Evolutionary conservation across 495 filamentous ascomycete species (phyloP), one percentile per base, ranked within the genome.

Genomic region (Extremus antarcticus): DNA sequence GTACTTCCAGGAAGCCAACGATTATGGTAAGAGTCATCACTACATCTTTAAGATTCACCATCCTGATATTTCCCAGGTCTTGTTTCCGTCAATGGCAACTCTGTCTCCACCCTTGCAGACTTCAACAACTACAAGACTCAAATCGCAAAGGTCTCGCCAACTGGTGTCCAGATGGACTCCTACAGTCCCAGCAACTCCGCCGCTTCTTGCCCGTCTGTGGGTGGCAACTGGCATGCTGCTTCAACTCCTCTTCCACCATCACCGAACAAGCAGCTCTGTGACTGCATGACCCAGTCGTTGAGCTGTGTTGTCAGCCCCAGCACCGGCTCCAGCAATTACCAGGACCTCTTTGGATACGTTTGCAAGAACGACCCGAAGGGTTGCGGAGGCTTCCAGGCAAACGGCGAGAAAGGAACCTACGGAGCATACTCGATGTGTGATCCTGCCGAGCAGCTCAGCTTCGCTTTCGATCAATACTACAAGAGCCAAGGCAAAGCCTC

Each of bases 351-450:
- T 70, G 74, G 72, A 63, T 76, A 73, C 53, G 77, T 96, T 65
- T 98, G 92, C 70, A 79, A 80, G 53, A 64, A 65, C 35, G 47
- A 59, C 11, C 63, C 68, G 32, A 72, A 76, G 54, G 72, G 75
- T 54, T 95, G 92, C 72, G 69, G 68, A 7, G 90, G 88, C 40
- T 84, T 97, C 66, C 68, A 68, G 43, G 71, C 76, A 59, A 87
- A 96, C 67, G 77, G 73, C 15, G 80, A 79, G 48, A 79, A 76
- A 20, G 92, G 89, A 48, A 73, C 73, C 21, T 98, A 94, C 68
- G 92, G 92, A 48, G 82, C 87, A 4, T 97, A 90, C 73, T 80
- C 82, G 69, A 94, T 95, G 87, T 98, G 92, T 76, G 78, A 76
- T 61, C 57, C 81, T 59, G 79, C 75, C 57, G 76, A 94, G 68